phyloP scores from a whole-genome alignment of 345 rosid species.

The Gossypium turneri region DNA sequence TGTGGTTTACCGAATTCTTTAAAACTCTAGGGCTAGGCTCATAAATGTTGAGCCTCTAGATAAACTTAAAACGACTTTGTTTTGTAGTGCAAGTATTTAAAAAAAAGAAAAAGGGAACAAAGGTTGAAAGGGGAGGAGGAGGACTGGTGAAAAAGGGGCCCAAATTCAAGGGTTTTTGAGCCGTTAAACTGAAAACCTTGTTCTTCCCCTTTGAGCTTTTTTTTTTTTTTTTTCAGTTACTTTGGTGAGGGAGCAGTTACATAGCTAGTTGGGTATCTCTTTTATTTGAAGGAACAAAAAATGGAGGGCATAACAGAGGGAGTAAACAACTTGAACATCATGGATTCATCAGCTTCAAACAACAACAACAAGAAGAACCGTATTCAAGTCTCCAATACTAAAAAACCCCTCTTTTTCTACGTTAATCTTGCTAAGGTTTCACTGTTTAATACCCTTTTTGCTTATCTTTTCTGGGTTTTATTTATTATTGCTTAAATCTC shows the following conservation, averaged over 20 bases:
- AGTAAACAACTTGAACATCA: constrained; percentile 30
- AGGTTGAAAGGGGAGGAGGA: no score
- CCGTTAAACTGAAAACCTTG: background rate
- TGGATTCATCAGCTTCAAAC: constrained; percentile 24
- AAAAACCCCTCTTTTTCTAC: constrained; percentile 64
- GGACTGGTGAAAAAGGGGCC: no score
- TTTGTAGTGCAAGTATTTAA: no score
- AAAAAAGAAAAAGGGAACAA: no score
- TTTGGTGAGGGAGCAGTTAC: background rate
- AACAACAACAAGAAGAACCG: constrained; percentile 48
- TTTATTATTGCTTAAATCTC: background rate
- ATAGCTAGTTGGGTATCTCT: no score
- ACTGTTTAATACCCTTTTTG: background rate
- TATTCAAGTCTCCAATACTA: constrained; percentile 71
- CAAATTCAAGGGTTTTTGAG: background rate
- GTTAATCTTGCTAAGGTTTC: constrained; percentile 73
- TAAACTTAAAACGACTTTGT: no score
- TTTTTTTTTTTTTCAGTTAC: no score
- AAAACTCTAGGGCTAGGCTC: no score
- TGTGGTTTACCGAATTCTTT: no score
- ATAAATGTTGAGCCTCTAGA: no score
- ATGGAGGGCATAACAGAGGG: constrained; percentile 30
- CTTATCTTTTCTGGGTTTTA: background rate
- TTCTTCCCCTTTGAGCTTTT: no score
- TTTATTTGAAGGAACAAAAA: background rate